These are phyloP conservation scores for Ophiostoma ulmi DNA, from an alignment of 2,329 filamentous ascomycete species.

Conservation along the genomic window DNA sequence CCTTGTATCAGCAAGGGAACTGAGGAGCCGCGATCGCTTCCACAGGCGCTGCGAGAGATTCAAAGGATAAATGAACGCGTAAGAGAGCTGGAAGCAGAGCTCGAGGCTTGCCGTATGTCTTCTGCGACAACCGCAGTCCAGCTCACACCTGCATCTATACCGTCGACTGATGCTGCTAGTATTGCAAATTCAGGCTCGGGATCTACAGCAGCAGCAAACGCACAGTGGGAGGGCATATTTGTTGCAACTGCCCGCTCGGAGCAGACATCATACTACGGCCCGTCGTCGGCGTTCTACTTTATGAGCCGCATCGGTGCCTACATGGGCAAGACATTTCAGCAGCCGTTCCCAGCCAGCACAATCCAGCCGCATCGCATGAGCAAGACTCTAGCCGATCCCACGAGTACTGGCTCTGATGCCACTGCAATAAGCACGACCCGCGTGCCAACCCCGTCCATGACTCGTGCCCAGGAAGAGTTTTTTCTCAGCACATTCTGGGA, in stretches of 20 bases:
- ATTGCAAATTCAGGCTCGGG: background rate
- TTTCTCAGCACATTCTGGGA: slow-evolving; percentile 41
- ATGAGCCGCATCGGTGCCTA: slow-evolving; percentile 39
- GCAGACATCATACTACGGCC: slow-evolving; percentile 41
- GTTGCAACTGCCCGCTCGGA: slow-evolving; percentile 36
- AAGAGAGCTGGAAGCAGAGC: slow-evolving; percentile 18
- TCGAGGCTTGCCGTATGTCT: slow-evolving; percentile 4
- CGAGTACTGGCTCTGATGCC: slow-evolving; percentile 13
- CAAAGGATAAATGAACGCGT: slow-evolving; percentile 15
- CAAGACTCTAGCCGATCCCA: background rate
- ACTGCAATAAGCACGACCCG: slow-evolving; percentile 10
- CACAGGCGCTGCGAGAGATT: slow-evolving; percentile 23
- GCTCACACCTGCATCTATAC: background rate
- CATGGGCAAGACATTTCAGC: slow-evolving; percentile 34
- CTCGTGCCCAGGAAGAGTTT: slow-evolving; percentile 38
- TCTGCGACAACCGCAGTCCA: background rate
- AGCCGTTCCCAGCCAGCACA: slow-evolving; percentile 26
- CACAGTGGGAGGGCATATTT: slow-evolving; percentile 35
- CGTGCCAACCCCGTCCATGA: slow-evolving; percentile 29
- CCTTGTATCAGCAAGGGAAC: slow-evolving; percentile 11
- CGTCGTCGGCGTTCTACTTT: slow-evolving; percentile 44
- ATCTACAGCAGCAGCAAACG: background rate
- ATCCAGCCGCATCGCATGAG: background rate
- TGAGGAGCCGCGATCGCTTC: slow-evolving; percentile 17
- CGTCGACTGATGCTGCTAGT: background rate